These are phyloP conservation scores for Penicillium canariense DNA, from an alignment of 495 filamentous ascomycete genomes.

Conservation along the genomic window DNA sequence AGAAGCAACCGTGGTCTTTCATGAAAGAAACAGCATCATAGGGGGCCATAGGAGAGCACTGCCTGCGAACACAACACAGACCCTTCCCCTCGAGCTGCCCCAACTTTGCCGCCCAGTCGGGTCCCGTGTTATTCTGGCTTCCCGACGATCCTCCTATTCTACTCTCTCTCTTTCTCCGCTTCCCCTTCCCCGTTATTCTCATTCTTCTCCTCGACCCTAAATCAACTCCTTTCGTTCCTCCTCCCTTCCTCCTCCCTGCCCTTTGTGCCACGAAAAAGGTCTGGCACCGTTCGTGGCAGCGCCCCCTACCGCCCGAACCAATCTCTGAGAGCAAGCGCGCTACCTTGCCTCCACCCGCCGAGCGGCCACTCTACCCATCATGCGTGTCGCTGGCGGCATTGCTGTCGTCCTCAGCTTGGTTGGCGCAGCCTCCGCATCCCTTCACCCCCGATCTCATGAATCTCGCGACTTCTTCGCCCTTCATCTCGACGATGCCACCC, in stretches of 20 bases:
- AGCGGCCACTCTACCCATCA: conserved; percentile 17
- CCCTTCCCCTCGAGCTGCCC: background rate
- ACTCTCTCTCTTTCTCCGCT: background rate
- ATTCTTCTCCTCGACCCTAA: background rate
- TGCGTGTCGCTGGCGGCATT: conserved; percentile 40
- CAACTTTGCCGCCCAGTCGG: background rate
- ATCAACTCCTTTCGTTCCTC: background rate
- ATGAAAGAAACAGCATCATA: conserved; percentile 2
- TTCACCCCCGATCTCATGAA: conserved; percentile 59
- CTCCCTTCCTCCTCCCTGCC: background rate
- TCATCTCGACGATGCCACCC: conserved; percentile 63
- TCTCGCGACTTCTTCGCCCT: conserved; percentile 88
- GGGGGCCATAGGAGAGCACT: background rate
- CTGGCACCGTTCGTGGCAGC: conserved; percentile 29
- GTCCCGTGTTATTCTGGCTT: conserved; percentile 11
- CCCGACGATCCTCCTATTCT: conserved; percentile 26
- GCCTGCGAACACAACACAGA: background rate
- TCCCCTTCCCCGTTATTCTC: background rate
- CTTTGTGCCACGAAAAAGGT: background rate
- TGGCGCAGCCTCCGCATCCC: conserved; percentile 34
- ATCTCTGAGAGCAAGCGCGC: conserved; percentile 15
- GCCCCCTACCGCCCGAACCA: background rate
- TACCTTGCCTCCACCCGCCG: conserved; percentile 10
- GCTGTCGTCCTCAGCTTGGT: conserved; percentile 39
- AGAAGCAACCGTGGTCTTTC: conserved; percentile 12